A percentile compares a stretch with the other conserved stretches of the same genome.
Conservation (phyloP, 192 early-diverging fungal species). For the Gigaspora rosea region DNA sequence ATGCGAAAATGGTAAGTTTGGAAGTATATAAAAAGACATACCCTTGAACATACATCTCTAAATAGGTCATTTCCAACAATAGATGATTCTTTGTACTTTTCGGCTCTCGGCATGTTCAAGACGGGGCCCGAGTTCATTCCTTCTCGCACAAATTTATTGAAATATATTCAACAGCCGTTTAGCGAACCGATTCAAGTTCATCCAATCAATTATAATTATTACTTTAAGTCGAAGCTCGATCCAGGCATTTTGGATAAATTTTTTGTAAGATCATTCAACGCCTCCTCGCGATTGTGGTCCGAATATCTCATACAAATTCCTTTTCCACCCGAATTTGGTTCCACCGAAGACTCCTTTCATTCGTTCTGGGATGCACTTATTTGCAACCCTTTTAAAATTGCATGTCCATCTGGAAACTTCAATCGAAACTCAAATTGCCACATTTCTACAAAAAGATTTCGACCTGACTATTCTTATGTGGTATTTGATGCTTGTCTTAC, state of each 20-base stretch:
- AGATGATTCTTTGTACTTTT: slow-evolving; percentile 1
- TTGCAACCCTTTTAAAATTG: slow-evolving; percentile 8
- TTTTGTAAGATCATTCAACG: slow-evolving; percentile 14
- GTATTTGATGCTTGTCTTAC: slow-evolving; percentile 27
- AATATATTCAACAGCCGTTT: slow-evolving; percentile 4
- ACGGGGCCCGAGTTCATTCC: slow-evolving; percentile 5
- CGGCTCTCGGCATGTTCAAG: neutral
- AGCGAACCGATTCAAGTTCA: neutral
- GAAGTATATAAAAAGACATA: too few relatives aligned
- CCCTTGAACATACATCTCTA: too few relatives aligned
- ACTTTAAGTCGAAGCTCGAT: neutral
- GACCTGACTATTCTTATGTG: slow-evolving; percentile 20
- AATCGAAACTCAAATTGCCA: slow-evolving; percentile 8
- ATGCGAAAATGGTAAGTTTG: too few relatives aligned
- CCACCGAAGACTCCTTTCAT: slow-evolving; percentile 18
- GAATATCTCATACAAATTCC: slow-evolving; percentile 8
- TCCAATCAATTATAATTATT: neutral
- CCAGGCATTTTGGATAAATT: slow-evolving; percentile 10
- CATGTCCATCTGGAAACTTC: neutral
- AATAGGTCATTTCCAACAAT: neutral
- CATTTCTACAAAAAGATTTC: slow-evolving; percentile 18
- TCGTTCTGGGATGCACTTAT: slow-evolving; percentile 8
- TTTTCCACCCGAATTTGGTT: neutral
- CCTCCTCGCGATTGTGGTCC: slow-evolving; percentile 1
- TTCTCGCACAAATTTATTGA: neutral